Evolutionary conservation across 305 asterid genomes (phyloP), one percentile per base, ranked within the genome.

Genomic region (Striga hermonthica): DNA sequence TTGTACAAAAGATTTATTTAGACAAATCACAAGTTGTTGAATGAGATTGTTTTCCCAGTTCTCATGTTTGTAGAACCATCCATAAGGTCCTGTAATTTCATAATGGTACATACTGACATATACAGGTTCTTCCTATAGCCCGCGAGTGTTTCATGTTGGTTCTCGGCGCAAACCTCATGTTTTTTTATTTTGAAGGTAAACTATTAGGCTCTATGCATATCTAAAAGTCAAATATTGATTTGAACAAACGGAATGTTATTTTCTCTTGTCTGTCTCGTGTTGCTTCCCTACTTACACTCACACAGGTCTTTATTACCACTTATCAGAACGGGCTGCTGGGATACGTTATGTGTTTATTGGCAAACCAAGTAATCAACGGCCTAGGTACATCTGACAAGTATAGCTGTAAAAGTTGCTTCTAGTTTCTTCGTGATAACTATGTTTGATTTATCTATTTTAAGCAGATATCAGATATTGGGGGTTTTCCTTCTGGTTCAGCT

Each of bases 381-480:
- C 97, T 62, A 86, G 97, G 99, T 90, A 77, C 53, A 50, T 76
- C 48, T 53, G 7, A 48, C 57, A 11, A 52, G 1, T 22, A 22
- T 22, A 22, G 31, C 31, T 22, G 31, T 22, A 22, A 22, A 22
- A 22, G 31, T 22, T 22, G 31, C 31, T 22, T 22, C 31, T 22
- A 22, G 31, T 22, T 22, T 22, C 31, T 0, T 22, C 31, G 1
- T 22, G 31, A 22, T 2, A 22, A 22, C 31, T 22, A 22, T 1
- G 31, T 22, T 1, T 22, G 1, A 36, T 57, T 59, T 38, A 65
- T 57, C 52, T 70, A 55, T 57, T 31, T 12, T 55, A 22, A 22
- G 82, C 96, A 93, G 99, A 79, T 93, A 93, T 82, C 99, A 93
- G 74, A 90, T 93, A 78, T 78, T 93, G 75, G 99, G 99, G 68